These are phyloP conservation scores for Lasiodiplodia sp. DNA, from an alignment of 2,329 filamentous ascomycete genomes.

Conservation along the genomic window DNA sequence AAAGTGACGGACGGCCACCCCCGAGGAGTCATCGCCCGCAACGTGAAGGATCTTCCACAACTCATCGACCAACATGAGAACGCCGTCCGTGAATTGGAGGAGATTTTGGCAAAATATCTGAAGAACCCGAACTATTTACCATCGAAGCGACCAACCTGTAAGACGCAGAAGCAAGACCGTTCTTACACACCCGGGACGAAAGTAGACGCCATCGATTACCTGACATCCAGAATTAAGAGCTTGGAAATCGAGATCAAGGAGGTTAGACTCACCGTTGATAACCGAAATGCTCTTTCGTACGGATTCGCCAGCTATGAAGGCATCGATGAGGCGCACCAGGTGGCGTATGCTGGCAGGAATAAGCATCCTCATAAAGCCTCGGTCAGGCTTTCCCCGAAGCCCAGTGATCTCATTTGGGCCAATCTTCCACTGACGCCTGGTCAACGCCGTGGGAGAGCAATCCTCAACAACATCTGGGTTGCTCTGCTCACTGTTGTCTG, in stretches of 20 bases:
- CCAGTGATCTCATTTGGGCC: constrained; percentile 94
- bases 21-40: constrained; percentile 82
- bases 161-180: constrained; percentile 80
- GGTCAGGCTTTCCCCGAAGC: constrained; percentile 80
- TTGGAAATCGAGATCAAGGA: constrained; percentile 86
- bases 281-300: constrained; percentile 85
- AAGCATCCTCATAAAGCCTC: constrained; percentile 82
- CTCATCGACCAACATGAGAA: constrained; percentile 85
- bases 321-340: constrained; percentile 85
- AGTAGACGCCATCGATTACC: constrained; percentile 92
- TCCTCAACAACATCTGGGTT: constrained; percentile 87
- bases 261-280: constrained; percentile 81
- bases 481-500: constrained; percentile 80
- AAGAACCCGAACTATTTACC: constrained; percentile 86
- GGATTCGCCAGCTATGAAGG: constrained; percentile 94
- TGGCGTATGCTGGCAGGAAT: constrained; percentile 80
- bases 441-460: constrained; percentile 73
- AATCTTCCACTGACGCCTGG: constrained; percentile 79
- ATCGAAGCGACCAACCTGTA: constrained; percentile 76
- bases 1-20: constrained; percentile 81
- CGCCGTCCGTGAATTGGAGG: constrained; percentile 81
- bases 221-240: constrained; percentile 82
- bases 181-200: constrained; percentile 70
- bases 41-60: constrained; percentile 87
- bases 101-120: constrained; percentile 85